Conservation (phyloP, 1,284 basidiomycete genomes). For the Ganoderma meredithae region DNA sequence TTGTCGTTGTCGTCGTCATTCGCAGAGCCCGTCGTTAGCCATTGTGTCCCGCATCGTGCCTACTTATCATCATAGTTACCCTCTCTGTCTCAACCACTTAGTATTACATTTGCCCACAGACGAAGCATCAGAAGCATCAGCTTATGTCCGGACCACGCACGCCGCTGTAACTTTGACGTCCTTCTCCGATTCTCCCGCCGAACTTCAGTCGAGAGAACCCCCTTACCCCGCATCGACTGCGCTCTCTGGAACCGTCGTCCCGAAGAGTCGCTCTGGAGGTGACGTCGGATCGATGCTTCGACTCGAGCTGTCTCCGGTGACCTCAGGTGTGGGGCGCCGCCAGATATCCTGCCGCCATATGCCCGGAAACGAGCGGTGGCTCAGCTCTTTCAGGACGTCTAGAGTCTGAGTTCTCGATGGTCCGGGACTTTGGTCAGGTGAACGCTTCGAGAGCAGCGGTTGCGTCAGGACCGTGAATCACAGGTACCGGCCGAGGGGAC, state of each 20-base stretch:
- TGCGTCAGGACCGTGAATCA: constrained; percentile 6
- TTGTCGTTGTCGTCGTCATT: constrained; percentile 11
- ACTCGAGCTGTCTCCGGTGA: not conserved
- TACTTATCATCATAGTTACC: constrained; percentile 19
- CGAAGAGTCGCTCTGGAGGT: constrained; percentile 12
- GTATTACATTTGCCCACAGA: constrained; percentile 20
- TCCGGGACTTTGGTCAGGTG: not conserved
- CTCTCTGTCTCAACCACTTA: constrained; percentile 12
- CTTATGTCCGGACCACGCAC: constrained; percentile 17
- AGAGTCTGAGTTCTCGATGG: not conserved
- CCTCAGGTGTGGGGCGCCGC: not conserved
- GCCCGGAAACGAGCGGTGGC: not conserved
- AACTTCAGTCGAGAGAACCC: constrained; percentile 1
- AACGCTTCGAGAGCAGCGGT: not conserved
- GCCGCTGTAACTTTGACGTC: constrained; percentile 7
- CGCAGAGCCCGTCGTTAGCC: constrained; percentile 16
- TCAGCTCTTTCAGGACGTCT: not conserved
- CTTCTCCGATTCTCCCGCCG: constrained; percentile 3
- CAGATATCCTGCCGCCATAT: not conserved
- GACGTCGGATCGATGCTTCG: constrained; percentile 12
- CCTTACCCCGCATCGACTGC: not conserved
- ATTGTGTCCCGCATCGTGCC: constrained; percentile 18
- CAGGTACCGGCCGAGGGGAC: not conserved
- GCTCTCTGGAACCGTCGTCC: constrained; percentile 11
- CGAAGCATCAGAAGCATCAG: constrained; percentile 16